phyloP scores from a whole-genome alignment of 805 yeast genomes.

The Kazachstania kunashirensis region DNA sequence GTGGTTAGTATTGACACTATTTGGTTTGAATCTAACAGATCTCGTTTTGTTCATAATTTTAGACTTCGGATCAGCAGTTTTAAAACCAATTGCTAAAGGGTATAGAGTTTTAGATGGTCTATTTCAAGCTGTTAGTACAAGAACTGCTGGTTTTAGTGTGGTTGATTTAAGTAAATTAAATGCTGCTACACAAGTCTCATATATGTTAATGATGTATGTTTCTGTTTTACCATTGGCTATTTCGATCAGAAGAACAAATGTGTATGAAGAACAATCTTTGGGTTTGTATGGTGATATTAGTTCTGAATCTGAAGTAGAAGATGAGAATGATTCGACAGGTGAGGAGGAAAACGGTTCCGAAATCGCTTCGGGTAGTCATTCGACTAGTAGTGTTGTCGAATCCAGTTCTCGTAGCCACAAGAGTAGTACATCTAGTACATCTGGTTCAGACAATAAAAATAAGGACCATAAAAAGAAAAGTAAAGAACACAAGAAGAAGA shows the following conservation, averaged over 20 bases:
- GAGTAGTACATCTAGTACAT: neutral
- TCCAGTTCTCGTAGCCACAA: neutral
- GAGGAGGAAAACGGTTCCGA: conserved; percentile 7
- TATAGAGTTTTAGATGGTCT: conserved; percentile 71
- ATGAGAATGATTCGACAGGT: conserved; percentile 12
- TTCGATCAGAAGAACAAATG: conserved; percentile 92
- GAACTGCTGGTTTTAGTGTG: conserved; percentile 87
- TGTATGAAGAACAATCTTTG: conserved; percentile 91
- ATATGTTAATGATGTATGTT: conserved; percentile 95
- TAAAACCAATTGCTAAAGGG: conserved; percentile 52
- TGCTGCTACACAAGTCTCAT: conserved; percentile 88
- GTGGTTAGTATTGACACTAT: conserved; percentile 77
- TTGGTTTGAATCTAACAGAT: conserved; percentile 67
- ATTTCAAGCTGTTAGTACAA: conserved; percentile 82
- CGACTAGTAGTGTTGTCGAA: conserved; percentile 2
- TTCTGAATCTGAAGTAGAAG: conserved; percentile 22
- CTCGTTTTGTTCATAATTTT: conserved; percentile 69
- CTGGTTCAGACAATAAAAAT: conserved; percentile 9
- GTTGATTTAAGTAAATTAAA: conserved; percentile 62
- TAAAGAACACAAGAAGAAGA: neutral
- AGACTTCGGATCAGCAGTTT: conserved; percentile 48
- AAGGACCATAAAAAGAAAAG: conserved; percentile 14
- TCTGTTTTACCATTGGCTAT: conserved; percentile 95
- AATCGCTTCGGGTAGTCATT: neutral
- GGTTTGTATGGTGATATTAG: conserved; percentile 61